Evolutionary conservation across 352 stramenopile genomes (phyloP), one percentile per base, ranked within the genome.

Genomic region (Phytophthora podocarpi): DNA sequence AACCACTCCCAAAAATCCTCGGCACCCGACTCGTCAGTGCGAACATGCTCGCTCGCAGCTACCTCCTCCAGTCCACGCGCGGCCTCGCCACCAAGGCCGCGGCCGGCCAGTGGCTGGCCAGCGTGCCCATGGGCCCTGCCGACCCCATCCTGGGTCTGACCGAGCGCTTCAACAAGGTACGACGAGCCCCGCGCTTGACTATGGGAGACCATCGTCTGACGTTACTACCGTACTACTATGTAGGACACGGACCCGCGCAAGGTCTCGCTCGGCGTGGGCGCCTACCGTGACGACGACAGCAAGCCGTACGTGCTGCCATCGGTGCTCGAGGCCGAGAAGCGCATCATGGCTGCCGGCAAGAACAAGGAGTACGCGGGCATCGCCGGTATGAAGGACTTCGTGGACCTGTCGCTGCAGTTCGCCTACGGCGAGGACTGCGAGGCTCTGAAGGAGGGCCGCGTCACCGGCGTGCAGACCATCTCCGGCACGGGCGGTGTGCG

Each of bases 291-390:
- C 62, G 90, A 97, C 63, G 81, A 95, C 40, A 85, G 85, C 64
- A 96, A 97, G 80, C 97, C 97, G 54, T 99, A 95, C 67, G 93
- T 99, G 59, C 80, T 99, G 34, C 91, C 96, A 30, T 98, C 96
- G 36, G 97, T 99, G n/a, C 76, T 91, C 31, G 91, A 98, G 73
- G 98, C 97, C 12, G 97, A 99, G 82, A 84, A 95, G 62, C 86
- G 96, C 62, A 93, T 99, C 53, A 85, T 98, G 64, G 77, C 89
- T 1, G 86, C 95, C 21, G 89, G 91, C 54, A 76, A 96, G 56
- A 98, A 99, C 85, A 98, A 99, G 80, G 97, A 99, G 76, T 99
- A 99, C 86, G 91, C 93, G 28, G 95, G 95, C 40, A 99, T 99
- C 69, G 90, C 95, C 37, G 96, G 97, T 30, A 93, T 98, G 67